phyloP scores from a whole-genome alignment of 2,329 filamentous ascomycete genomes.

The Ilyonectria sp. region DNA sequence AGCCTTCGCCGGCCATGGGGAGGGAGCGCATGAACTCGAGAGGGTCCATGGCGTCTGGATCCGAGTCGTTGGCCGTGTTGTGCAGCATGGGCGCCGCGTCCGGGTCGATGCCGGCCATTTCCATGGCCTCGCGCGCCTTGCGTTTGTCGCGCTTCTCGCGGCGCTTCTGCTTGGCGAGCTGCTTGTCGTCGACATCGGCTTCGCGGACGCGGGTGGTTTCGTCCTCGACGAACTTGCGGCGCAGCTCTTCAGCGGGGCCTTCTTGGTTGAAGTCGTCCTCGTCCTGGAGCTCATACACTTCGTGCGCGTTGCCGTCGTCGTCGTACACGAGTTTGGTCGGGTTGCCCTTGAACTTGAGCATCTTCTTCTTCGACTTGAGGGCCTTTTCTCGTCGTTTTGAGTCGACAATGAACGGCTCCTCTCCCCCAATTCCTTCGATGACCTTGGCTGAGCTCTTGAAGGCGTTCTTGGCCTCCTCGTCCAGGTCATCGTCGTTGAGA shows the following conservation, averaged over 20 bases:
- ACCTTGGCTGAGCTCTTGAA: conserved; percentile 66
- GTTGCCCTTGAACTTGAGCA: conserved; percentile 90
- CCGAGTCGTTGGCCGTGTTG: conserved; percentile 45
- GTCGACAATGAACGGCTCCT: conserved; percentile 86
- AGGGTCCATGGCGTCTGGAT: conserved; percentile 50
- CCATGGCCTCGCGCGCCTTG: conserved; percentile 74
- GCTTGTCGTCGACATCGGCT: conserved; percentile 88
- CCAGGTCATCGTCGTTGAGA: conserved; percentile 79
- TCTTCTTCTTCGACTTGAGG: conserved; percentile 94
- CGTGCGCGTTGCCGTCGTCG: conserved; percentile 88
- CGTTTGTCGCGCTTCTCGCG: conserved; percentile 82
- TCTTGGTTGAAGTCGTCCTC: conserved; percentile 84
- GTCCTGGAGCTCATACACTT: conserved; percentile 89
- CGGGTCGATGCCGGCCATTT: conserved; percentile 48
- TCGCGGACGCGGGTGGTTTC: conserved; percentile 80
- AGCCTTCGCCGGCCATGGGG: conserved; percentile 61
- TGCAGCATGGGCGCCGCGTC: conserved; percentile 54
- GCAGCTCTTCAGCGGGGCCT: conserved; percentile 83
- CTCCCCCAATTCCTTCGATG: conserved; percentile 77
- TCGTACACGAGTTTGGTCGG: conserved; percentile 91
- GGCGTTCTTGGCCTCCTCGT: conserved; percentile 64
- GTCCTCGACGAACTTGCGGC: conserved; percentile 82
- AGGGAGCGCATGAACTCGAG: conserved; percentile 72
- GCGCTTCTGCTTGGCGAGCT: conserved; percentile 82
- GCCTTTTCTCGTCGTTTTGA: conserved; percentile 96